A percentile compares a stretch with the other conserved stretches of the same genome.
phyloP scores from a whole-genome alignment of 176 grass and related monocot genomes.

The Carex parvula region DNA sequence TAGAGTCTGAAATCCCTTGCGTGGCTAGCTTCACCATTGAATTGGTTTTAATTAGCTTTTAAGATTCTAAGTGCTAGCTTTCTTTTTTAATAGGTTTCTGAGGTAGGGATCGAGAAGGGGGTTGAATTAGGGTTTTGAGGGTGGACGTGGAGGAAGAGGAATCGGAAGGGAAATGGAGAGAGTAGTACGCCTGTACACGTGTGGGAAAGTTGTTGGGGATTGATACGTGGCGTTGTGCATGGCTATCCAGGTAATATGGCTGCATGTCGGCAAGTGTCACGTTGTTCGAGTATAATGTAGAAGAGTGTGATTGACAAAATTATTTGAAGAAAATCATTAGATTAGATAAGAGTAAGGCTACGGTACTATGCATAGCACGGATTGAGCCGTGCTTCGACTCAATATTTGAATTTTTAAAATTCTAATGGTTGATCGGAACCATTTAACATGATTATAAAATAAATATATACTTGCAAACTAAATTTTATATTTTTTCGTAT shows the following conservation, averaged over 20 bases:
- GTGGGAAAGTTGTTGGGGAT: not conserved
- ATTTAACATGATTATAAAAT: too few relatives aligned
- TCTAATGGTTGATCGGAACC: too few relatives aligned
- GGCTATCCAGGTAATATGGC: conserved; percentile 24
- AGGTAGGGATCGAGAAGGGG: not conserved
- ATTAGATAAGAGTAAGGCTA: too few relatives aligned
- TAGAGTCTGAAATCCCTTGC: conserved; percentile 66
- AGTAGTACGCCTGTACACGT: not conserved
- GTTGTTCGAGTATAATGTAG: not conserved
- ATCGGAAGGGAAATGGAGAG: not conserved
- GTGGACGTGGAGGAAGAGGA: not conserved
- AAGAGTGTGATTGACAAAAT: conserved; percentile 16
- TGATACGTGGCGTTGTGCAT: conserved; percentile 84
- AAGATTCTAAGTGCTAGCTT: not conserved
- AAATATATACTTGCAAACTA: too few relatives aligned
- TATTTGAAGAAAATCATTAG: not conserved
- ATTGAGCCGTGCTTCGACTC: too few relatives aligned
- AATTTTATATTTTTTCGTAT: too few relatives aligned
- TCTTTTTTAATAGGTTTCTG: too few relatives aligned
- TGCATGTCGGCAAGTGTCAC: not conserved
- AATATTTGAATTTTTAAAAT: too few relatives aligned
- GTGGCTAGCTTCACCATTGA: conserved; percentile 87
- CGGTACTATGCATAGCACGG: too few relatives aligned
- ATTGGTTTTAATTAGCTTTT: not conserved
- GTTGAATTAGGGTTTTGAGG: not conserved